These are phyloP conservation scores for Pseudoperonospora humuli DNA, from an alignment of 352 stramenopile species.

Conservation along the genomic window DNA sequence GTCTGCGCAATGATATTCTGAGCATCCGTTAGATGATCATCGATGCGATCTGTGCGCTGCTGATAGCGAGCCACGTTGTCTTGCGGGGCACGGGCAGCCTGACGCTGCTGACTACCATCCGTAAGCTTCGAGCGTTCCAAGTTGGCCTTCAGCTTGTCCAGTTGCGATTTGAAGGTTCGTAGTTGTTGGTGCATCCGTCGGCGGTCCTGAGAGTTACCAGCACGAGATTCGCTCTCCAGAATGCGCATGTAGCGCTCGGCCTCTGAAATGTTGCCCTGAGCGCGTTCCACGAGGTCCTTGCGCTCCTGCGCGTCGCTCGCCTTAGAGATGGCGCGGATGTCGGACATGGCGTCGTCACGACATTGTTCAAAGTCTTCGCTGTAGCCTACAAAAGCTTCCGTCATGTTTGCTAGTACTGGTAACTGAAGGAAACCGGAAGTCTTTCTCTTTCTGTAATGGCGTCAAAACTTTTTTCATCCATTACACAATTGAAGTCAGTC, in stretches of 20 bases:
- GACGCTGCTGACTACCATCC: constrained; percentile 59
- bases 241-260: constrained; percentile 80
- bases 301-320: constrained; percentile 30
- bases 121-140: constrained; percentile 73
- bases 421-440: background rate
- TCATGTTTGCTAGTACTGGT: constrained; percentile 43
- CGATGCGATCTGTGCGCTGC: constrained; percentile 58
- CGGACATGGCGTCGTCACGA: constrained; percentile 61
- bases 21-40: constrained; percentile 61
- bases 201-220: constrained; percentile 68
- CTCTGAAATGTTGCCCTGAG: constrained; percentile 64
- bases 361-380: constrained; percentile 83
- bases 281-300: constrained; percentile 42
- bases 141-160: constrained; percentile 83
- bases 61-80: constrained; percentile 72
- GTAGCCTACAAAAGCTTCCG: constrained; percentile 71
- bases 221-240: constrained; percentile 73
- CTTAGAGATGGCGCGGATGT: constrained; percentile 57
- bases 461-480: background rate
- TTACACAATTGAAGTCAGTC: too few relatives aligned
- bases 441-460: too few relatives aligned
- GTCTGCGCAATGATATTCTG: constrained; percentile 61
- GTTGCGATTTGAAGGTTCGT: constrained; percentile 72
- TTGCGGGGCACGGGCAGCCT: constrained; percentile 35
- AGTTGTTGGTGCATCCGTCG: constrained; percentile 82